These are phyloP conservation scores for Plicaturopsis crispa DNA, from an alignment of 768 basidiomycete genomes.

Conservation along the genomic window DNA sequence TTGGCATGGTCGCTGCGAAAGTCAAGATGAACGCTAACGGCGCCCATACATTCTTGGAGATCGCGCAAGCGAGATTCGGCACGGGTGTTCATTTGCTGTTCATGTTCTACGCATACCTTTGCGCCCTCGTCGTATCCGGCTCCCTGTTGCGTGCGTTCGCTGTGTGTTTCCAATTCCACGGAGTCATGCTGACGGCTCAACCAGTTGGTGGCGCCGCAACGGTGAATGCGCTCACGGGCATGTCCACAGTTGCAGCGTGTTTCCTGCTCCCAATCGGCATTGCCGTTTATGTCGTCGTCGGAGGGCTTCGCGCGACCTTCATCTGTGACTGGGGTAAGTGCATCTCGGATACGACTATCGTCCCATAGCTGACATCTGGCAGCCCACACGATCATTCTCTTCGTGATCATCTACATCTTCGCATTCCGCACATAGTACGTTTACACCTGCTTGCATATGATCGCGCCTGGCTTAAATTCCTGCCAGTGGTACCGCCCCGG, in stretches of 20 bases:
- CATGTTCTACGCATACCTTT: constrained; percentile 25
- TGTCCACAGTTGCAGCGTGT: constrained; percentile 23
- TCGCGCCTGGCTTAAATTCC: no score
- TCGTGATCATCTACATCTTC: constrained; percentile 19
- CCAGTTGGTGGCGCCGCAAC: constrained; percentile 22
- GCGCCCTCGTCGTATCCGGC: constrained; percentile 30
- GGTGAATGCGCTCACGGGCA: constrained; percentile 24
- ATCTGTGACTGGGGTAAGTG: constrained; percentile 18
- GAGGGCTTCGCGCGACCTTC: constrained; percentile 16
- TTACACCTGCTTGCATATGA: no score
- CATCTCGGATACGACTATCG: constrained; percentile 5
- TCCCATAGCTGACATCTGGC: constrained; percentile 9
- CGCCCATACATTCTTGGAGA: constrained; percentile 35
- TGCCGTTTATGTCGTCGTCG: constrained; percentile 15
- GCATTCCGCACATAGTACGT: constrained; percentile 13
- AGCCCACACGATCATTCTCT: constrained; percentile 25
- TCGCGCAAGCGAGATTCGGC: constrained; percentile 29
- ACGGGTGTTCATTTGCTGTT: constrained; percentile 25
- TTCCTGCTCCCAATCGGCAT: constrained; percentile 23
- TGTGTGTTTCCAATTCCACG: no score
- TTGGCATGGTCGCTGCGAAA: constrained; percentile 28
- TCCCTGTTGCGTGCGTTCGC: constrained; percentile 22
- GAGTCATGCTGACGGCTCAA: constrained; percentile 12
- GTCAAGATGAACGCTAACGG: constrained; percentile 36
- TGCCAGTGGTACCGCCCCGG: constrained; percentile 26